Conservation (phyloP, 768 basidiomycete genomes). For the Auriscalpium orientale region DNA sequence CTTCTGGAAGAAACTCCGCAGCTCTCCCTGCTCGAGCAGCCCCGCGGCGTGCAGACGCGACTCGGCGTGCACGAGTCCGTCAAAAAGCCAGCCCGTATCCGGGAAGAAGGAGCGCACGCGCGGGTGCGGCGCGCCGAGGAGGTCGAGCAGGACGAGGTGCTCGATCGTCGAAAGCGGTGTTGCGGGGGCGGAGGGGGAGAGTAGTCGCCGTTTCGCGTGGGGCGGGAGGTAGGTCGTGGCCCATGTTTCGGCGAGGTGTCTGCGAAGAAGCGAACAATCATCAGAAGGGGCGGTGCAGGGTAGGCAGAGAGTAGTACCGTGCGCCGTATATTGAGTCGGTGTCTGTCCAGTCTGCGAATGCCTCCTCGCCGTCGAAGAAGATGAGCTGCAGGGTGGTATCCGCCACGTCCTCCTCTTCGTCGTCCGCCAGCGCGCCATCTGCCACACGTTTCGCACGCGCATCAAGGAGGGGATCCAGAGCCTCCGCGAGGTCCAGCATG, state of each 20-base stretch:
- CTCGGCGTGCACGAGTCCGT: constrained; percentile 69
- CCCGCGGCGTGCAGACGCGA: constrained; percentile 61
- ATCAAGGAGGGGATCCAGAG: constrained; percentile 66
- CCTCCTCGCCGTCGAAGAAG: constrained; percentile 98
- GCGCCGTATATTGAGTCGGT: constrained; percentile 95
- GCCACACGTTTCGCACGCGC: constrained; percentile 47
- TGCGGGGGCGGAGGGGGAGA: constrained; percentile 32
- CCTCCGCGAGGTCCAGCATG: constrained; percentile 86
- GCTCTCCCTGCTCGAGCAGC: constrained; percentile 33
- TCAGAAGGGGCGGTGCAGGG: not conserved
- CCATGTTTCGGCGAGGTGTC: constrained; percentile 90
- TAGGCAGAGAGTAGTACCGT: constrained; percentile 42
- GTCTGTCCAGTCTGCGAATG: constrained; percentile 83
- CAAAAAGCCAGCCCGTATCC: constrained; percentile 91
- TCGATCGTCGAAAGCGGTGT: constrained; percentile 77
- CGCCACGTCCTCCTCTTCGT: constrained; percentile 71
- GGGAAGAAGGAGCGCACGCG: constrained; percentile 72
- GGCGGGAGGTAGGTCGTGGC: constrained; percentile 55
- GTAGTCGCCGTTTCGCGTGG: constrained; percentile 49
- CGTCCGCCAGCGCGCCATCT: constrained; percentile 37
- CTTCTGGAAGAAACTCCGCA: constrained; percentile 58
- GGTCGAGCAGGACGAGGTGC: constrained; percentile 87
- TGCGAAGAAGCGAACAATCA: constrained; percentile 22
- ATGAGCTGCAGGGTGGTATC: constrained; percentile 87
- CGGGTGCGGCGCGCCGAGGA: constrained; percentile 76